Percentiles rank a stretch among this genome's conserved stretches.
Conservation (phyloP, 768 basidiomycete genomes). For the Leccinum subtestaceum region DNA sequence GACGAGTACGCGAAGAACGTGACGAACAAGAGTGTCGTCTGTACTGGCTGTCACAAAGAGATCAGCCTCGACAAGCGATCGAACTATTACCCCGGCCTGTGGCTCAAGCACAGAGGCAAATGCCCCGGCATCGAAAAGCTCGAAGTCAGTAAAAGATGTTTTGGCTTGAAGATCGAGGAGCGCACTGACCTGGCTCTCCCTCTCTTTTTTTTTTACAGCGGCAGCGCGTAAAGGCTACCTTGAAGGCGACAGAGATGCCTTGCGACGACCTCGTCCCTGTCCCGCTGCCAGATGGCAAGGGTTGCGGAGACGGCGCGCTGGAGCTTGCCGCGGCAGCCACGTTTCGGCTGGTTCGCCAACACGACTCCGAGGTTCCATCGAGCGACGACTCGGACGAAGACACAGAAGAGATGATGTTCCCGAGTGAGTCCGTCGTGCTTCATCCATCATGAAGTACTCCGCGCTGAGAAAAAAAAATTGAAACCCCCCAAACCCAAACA, state of each 20-base stretch:
- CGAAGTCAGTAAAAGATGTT: slow-evolving; percentile 22
- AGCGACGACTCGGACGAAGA: slow-evolving; percentile 22
- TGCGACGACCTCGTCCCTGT: neutral
- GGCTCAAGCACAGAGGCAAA: slow-evolving; percentile 33
- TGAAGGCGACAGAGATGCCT: neutral
- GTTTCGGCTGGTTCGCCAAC: neutral
- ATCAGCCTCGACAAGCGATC: slow-evolving; percentile 37
- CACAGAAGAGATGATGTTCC: slow-evolving; percentile 22
- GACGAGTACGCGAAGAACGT: slow-evolving; percentile 27
- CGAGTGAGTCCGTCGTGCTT: slow-evolving; percentile 19
- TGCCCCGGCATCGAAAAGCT: slow-evolving; percentile 24
- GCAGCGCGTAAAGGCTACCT: slow-evolving; percentile 10
- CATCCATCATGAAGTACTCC: neutral
- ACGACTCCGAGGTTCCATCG: slow-evolving; percentile 4
- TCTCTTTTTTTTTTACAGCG: neutral
- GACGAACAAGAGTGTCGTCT: slow-evolving; percentile 28
- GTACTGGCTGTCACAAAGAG: slow-evolving; percentile 27
- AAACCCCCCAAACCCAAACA: neutral
- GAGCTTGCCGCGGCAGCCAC: neutral
- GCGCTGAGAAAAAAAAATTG: slow-evolving; percentile 3
- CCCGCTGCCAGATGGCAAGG: neutral
- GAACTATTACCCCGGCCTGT: slow-evolving; percentile 35
- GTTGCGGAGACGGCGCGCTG: slow-evolving; percentile 4
- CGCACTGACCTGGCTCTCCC: slow-evolving; percentile 13
- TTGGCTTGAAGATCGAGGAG: neutral